Evolutionary conservation across 2,329 filamentous ascomycete species (phyloP).

Genomic region (Colletotrichum horii): DNA sequence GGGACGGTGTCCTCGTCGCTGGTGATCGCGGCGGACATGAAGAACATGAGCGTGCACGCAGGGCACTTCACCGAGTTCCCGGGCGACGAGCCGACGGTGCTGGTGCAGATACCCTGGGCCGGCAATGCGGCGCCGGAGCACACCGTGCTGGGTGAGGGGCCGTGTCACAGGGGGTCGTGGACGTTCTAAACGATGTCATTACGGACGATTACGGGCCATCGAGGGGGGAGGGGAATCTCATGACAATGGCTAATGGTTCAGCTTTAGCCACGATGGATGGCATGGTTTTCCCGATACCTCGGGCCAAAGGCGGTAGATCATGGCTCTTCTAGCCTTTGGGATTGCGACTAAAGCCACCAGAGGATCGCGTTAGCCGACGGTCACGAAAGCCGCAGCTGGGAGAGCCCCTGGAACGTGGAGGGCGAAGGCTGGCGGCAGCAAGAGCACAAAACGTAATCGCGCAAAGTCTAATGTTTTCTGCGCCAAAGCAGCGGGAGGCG

Average conservation of each 20-base stretch:
- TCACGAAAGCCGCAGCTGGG: neutral
- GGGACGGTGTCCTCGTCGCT: constrained; percentile 34
- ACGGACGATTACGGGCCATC: accelerated
- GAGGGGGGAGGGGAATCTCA: neutral
- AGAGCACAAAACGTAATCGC: constrained; percentile 1
- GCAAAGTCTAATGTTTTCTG: neutral
- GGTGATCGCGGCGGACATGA: constrained; percentile 34
- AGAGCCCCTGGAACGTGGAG: neutral
- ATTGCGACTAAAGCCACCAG: neutral
- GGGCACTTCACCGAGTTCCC: constrained; percentile 40
- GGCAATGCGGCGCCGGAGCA: constrained; percentile 29
- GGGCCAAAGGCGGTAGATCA: neutral
- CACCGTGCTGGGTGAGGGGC: constrained; percentile 32
- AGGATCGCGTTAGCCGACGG: neutral
- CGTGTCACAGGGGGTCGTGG: constrained; percentile 25
- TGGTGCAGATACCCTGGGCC: constrained; percentile 35
- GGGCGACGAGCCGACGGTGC: constrained; percentile 34
- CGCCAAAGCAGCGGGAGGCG: neutral
- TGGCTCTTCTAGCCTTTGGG: neutral
- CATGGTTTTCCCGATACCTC: neutral
- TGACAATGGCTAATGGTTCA: neutral
- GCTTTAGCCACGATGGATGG: neutral
- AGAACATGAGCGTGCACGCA: constrained; percentile 27
- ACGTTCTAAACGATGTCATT: neutral
- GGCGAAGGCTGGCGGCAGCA: neutral